Evolutionary conservation across 305 asterid genomes (phyloP).

Genomic region (Rubia tinctorum): DNA sequence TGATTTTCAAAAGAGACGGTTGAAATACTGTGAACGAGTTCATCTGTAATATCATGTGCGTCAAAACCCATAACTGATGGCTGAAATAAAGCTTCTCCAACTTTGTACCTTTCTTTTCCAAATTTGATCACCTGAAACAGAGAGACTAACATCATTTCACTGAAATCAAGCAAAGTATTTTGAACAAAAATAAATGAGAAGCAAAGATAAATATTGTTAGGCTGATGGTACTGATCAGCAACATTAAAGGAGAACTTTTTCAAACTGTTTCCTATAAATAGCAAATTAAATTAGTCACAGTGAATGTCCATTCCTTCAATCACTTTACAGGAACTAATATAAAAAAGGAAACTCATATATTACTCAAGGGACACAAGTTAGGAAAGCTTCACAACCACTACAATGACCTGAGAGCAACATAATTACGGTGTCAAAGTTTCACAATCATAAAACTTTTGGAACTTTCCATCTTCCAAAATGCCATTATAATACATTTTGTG

Average conservation of each 20-base stretch:
- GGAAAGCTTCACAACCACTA: neutral
- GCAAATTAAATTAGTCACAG: neutral
- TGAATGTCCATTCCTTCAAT: neutral
- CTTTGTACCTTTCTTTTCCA: slow-evolving; percentile 75
- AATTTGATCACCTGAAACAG: slow-evolving; percentile 71
- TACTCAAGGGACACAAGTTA: too few species aligned
- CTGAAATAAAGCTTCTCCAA: slow-evolving; percentile 93
- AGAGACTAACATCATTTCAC: neutral
- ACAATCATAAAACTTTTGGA: neutral
- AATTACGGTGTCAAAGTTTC: slow-evolving; percentile 1
- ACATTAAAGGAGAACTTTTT: neutral
- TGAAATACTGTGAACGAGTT: slow-evolving; percentile 85
- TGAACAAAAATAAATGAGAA: neutral
- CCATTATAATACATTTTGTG: neutral
- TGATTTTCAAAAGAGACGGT: slow-evolving; percentile 92
- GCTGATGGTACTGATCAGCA: neutral
- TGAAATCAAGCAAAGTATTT: neutral
- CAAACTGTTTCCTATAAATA: neutral
- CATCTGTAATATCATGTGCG: slow-evolving; percentile 90
- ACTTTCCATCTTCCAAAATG: neutral
- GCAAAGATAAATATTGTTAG: neutral
- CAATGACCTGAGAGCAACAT: neutral
- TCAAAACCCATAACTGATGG: slow-evolving; percentile 80
- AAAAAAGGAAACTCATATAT: neutral
- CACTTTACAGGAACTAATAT: neutral